Evolutionary conservation across 2,329 filamentous ascomycete genomes (phyloP).

Genomic region (Hyphodiscus sp.): DNA sequence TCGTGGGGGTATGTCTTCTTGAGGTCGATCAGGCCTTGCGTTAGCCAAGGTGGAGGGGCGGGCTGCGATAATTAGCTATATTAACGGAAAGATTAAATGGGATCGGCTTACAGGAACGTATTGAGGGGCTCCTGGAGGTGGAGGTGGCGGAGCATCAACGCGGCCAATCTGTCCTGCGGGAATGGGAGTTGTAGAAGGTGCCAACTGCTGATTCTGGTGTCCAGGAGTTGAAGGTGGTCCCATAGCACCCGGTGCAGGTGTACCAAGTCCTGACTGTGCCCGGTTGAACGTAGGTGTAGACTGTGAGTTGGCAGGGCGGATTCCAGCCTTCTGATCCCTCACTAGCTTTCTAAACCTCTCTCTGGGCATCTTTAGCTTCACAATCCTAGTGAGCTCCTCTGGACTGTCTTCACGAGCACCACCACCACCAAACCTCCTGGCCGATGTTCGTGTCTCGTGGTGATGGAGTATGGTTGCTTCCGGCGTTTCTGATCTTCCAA

Average conservation of each 20-base stretch:
- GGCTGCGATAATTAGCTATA: constrained; percentile 47
- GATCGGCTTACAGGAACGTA: constrained; percentile 54
- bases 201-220: constrained; percentile 23
- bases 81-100: constrained; percentile 14
- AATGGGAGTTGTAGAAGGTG: constrained; percentile 25
- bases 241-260: constrained; percentile 47
- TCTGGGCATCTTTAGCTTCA: constrained; percentile 68
- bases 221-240: constrained; percentile 40
- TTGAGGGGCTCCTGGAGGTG: constrained; percentile 47
- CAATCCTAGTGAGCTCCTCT: constrained; percentile 56
- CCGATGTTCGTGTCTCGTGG: constrained; percentile 66
- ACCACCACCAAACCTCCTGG: constrained; percentile 50
- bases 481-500: constrained; percentile 82
- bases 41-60: constrained; percentile 80
- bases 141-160: constrained; percentile 58
- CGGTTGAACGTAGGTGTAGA: constrained; percentile 39
- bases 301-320: constrained; percentile 33
- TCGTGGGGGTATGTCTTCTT: constrained; percentile 68
- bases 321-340: constrained; percentile 44
- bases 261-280: constrained; percentile 40
- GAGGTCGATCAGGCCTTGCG: constrained; percentile 64
- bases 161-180: constrained; percentile 54
- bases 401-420: constrained; percentile 72
- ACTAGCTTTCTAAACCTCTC: constrained; percentile 65
- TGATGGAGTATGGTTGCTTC: constrained; percentile 64